Evolutionary conservation across 129 eudicot species (phyloP).

Genomic region (Heracleum sosnowskyi): DNA sequence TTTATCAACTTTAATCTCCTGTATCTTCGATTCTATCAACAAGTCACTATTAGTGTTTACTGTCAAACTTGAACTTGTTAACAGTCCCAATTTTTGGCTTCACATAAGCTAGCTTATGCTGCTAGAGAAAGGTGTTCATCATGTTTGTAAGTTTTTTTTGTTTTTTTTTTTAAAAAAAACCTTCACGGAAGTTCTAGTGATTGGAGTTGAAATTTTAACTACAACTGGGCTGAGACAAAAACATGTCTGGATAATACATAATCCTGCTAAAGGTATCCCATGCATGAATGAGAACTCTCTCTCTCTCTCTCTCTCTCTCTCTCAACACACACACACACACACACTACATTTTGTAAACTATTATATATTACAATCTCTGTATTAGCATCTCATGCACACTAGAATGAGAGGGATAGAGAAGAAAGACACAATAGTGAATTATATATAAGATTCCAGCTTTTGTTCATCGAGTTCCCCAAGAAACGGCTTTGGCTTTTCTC

Average conservation of each 20-base stretch:
- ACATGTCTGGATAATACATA: background rate
- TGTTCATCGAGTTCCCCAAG: conserved; percentile 24
- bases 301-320: background rate
- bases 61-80: too few species aligned
- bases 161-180: background rate
- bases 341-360: background rate
- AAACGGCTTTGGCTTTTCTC: conserved; percentile 28
- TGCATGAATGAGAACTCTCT: background rate
- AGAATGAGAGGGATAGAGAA: background rate
- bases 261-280: conserved; percentile 7
- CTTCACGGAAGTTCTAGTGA: background rate
- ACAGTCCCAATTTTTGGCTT: background rate
- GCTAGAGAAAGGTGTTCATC: background rate
- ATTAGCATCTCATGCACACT: background rate
- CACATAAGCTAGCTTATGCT: background rate
- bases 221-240: background rate
- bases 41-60: background rate
- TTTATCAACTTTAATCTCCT: background rate
- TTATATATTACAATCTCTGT: background rate
- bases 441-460: conserved; percentile 27
- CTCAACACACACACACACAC: too few species aligned
- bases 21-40: background rate
- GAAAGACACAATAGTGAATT: conserved; percentile 7
- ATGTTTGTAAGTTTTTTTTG: background rate
- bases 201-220: background rate